A percentile compares a stretch with the other conserved stretches of the same genome.
Conservation (phyloP, 768 basidiomycete genomes). For the Lactarius deliciosus region DNA sequence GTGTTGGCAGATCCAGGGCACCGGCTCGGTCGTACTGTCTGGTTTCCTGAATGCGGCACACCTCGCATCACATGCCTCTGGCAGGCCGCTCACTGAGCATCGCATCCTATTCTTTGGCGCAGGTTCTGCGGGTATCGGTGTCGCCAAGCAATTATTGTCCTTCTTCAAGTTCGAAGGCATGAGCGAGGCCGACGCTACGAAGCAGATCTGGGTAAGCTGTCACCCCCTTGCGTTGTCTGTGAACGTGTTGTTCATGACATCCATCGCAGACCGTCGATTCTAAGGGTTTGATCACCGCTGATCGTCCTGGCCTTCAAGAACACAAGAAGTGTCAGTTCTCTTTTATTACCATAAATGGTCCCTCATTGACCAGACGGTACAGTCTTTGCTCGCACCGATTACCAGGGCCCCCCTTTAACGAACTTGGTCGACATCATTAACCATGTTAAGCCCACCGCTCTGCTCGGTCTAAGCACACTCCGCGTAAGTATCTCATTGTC, state of each 20-base stretch:
- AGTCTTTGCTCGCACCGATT: conserved; percentile 85
- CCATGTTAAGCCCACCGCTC: conserved; percentile 82
- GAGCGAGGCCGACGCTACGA: conserved; percentile 71
- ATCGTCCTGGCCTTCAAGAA: conserved; percentile 67
- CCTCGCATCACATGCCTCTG: conserved; percentile 67
- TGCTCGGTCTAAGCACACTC: conserved; percentile 85
- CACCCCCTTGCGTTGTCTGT: neutral
- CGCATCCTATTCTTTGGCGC: conserved; percentile 92
- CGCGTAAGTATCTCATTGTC: conserved; percentile 42
- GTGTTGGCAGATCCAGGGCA: conserved; percentile 41
- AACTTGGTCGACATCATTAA: conserved; percentile 76
- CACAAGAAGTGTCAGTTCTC: conserved; percentile 73
- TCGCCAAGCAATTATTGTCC: conserved; percentile 83
- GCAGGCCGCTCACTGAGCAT: conserved; percentile 65
- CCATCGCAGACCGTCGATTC: conserved; percentile 57
- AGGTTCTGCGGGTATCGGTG: conserved; percentile 90
- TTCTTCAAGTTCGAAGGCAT: conserved; percentile 85
- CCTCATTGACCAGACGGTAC: conserved; percentile 18
- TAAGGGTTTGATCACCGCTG: conserved; percentile 78
- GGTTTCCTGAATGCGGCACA: conserved; percentile 91
- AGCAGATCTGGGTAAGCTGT: conserved; percentile 62
- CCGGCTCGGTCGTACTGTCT: conserved; percentile 87
- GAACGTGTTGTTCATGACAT: neutral
- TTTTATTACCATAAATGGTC: neutral
- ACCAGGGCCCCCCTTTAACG: conserved; percentile 73